Base-by-base conservation (phyloP, 768 basidiomycete species). In the Psilocybe tampanensis region DNA sequence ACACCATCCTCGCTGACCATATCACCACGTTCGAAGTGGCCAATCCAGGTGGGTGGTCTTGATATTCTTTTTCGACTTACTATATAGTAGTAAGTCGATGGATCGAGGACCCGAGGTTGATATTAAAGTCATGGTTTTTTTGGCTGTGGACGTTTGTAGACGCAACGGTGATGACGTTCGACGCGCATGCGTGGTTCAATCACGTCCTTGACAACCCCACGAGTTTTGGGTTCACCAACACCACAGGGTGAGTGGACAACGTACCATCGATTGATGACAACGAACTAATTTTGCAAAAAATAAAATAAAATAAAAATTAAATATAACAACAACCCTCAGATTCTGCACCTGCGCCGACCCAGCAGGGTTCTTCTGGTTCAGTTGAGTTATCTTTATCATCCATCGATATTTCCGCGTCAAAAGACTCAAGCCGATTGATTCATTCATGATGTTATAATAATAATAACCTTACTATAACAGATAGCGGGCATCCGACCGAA, bases 401-500 rank as follows among this genome's bases (percentile, higher is more conserved):
- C 13, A 32, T 24, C 24, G 17, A 23, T 39, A 15, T 34, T 34
- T 34, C 33, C 7, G 8, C 7, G 33, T 34, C 7, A 15, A 34
- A 7, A 34, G 15, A 34, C 15, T 34, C 33, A 15, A 34, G 33
- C 33, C 33, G 15, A 34, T 15, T 34, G n/a, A n/a, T n/a, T n/a
- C n/a, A n/a, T n/a, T n/a, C n/a, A n/a, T n/a, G n/a, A n/a, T n/a
- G n/a, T n/a, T n/a, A n/a, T n/a, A n/a, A n/a, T n/a, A n/a, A n/a
- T n/a, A n/a, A n/a, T n/a, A n/a, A n/a, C n/a, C n/a, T n/a, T n/a
- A 44, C 32, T 17, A 45, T 9, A 45, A 26, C 59, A 82, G 81
- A 84, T 60, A 68, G 73, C 9, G 81, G 79, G 0, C 82, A 84
- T 65, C 80, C 80, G 2, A 83, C 81, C 6, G 74, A 82, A 60